Evolutionary conservation across 83 land plant species (phyloP).

Genomic region (Picea abies): DNA sequence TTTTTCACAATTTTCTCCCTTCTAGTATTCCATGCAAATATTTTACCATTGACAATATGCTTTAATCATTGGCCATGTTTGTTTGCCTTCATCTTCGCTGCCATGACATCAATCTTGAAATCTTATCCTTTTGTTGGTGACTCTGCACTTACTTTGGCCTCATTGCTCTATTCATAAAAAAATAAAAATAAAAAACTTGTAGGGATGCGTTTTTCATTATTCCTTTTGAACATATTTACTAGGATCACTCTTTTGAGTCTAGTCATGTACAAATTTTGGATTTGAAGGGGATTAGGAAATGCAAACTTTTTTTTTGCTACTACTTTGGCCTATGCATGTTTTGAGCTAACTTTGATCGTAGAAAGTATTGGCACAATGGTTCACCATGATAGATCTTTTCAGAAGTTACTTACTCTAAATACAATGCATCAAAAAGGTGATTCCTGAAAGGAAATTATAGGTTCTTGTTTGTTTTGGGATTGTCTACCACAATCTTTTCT

Average conservation of each 20-base stretch:
- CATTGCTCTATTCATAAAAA: conserved; percentile 49
- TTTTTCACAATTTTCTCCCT: too few species aligned
- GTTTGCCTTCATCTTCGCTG: conserved; percentile 71
- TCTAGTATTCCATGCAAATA: conserved; percentile 86
- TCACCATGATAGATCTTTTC: conserved; percentile 62
- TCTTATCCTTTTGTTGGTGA: conserved; percentile 96
- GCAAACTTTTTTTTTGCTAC: conserved; percentile 96
- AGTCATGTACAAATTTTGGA: conserved; percentile 98
- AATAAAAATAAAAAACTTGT: conserved; percentile 65
- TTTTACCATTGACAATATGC: conserved; percentile 83
- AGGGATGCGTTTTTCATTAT: conserved; percentile 77
- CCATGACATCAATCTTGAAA: conserved; percentile 80
- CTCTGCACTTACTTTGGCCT: conserved; percentile 65
- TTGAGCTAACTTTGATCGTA: conserved; percentile 92
- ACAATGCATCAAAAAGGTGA: not conserved
- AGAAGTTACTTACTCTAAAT: conserved; percentile 25
- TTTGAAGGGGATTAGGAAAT: conserved; percentile 98
- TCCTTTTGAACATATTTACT: conserved; percentile 73
- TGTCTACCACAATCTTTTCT: not conserved
- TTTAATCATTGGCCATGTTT: conserved; percentile 84
- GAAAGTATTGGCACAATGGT: conserved; percentile 77
- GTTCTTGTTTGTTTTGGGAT: not conserved
- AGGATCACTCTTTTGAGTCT: conserved; percentile 83
- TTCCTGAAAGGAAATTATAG: not conserved
- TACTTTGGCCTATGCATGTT: conserved; percentile 78